These are phyloP conservation scores for Capsicum rhomboideum DNA, from an alignment of 257 asterid genomes.

Conservation along the genomic window DNA sequence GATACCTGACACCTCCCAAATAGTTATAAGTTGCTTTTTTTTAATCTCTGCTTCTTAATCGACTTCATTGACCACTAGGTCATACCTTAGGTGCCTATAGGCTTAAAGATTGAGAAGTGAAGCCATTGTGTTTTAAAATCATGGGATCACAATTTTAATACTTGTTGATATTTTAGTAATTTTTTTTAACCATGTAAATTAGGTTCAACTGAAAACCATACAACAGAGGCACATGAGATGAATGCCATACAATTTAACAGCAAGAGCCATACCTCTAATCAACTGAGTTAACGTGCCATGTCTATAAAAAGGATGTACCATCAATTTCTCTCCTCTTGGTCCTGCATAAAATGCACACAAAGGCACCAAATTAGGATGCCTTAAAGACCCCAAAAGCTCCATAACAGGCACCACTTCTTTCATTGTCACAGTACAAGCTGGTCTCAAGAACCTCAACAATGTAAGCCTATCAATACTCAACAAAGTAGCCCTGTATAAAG, in stretches of 20 bases:
- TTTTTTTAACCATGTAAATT: background rate
- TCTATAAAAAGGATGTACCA: constrained; percentile 74
- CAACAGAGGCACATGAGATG: background rate
- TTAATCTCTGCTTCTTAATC: no score
- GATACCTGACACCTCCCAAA: no score
- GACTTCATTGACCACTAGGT: no score
- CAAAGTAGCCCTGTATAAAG: constrained; percentile 68
- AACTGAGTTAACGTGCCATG: constrained; percentile 62
- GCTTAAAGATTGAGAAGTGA: background rate
- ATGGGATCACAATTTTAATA: background rate
- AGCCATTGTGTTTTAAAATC: background rate
- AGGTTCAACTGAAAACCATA: background rate
- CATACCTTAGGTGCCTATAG: no score
- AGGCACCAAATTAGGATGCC: constrained; percentile 83
- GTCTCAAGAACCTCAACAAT: constrained; percentile 79
- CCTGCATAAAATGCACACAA: constrained; percentile 84
- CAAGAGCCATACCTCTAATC: constrained; percentile 45
- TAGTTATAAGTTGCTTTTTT: no score
- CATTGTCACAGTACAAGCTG: constrained; percentile 68
- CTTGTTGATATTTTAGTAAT: background rate
- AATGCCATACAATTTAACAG: background rate
- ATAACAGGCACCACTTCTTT: constrained; percentile 58
- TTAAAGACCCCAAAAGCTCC: constrained; percentile 59
- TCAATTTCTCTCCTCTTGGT: constrained; percentile 67
- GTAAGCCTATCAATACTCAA: constrained; percentile 39